Conservation (phyloP, 352 stramenopile genomes). For the Pythium monospermum region DNA sequence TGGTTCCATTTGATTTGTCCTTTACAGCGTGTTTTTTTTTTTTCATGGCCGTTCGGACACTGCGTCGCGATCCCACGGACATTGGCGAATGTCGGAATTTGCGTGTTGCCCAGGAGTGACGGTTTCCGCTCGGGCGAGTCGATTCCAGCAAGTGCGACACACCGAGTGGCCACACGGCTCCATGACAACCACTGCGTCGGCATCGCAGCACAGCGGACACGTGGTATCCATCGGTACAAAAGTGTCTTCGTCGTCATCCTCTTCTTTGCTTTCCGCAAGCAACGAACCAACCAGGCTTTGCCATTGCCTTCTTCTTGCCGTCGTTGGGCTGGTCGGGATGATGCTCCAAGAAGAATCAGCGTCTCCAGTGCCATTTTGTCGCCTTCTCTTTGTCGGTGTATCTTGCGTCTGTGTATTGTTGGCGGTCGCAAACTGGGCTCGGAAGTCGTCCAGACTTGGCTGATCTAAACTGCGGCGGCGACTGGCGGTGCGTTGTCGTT, state of each 20-base stretch:
- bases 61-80: slow-evolving; percentile 58
- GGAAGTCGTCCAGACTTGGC: slow-evolving; percentile 10
- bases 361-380: no score
- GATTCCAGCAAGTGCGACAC: slow-evolving; percentile 31
- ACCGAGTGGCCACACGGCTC: slow-evolving; percentile 47
- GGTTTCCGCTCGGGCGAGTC: slow-evolving; percentile 10
- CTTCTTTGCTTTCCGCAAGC: slow-evolving; percentile 3
- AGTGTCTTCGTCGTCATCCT: slow-evolving; percentile 4
- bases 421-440: slow-evolving; percentile 1
- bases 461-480: slow-evolving; percentile 14
- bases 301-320: slow-evolving; percentile 5
- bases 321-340: not conserved
- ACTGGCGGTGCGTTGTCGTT: not conserved
- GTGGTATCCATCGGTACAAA: slow-evolving; percentile 9
- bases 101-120: not conserved
- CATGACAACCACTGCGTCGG: slow-evolving; percentile 43
- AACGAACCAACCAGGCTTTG: slow-evolving; percentile 19
- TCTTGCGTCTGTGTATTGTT: no score
- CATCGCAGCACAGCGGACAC: slow-evolving; percentile 46
- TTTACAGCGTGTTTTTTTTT: no score
- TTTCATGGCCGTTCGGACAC: slow-evolving; percentile 45
- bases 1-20: no score
- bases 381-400: no score
- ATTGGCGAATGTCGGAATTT: slow-evolving; percentile 23
- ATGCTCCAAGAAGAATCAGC: no score